Evolutionary conservation across 2,329 filamentous ascomycete species (phyloP).

Genomic region (Xylaria sp.): DNA sequence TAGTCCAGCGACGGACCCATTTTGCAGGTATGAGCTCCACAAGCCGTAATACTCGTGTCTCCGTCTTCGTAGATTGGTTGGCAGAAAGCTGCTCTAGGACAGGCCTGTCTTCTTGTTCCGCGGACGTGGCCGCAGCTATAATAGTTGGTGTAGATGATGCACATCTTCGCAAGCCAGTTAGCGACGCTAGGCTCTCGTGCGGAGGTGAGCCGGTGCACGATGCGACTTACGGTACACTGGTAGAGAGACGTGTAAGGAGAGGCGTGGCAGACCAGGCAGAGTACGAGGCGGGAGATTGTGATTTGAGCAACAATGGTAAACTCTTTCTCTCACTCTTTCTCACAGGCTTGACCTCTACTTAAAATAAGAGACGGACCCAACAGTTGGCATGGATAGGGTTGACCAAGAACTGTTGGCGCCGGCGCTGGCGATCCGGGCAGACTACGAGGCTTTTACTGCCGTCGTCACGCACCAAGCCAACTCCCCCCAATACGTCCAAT

Average conservation of each 20-base stretch:
- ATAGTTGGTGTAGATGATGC: not conserved
- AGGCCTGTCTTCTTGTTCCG: not conserved
- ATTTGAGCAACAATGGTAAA: too few species aligned
- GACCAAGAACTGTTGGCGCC: not conserved
- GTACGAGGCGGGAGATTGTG: not conserved
- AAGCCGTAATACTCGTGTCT: not conserved
- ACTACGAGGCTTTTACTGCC: not conserved
- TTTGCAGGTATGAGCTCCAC: not conserved
- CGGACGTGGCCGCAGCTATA: slow-evolving; percentile 1
- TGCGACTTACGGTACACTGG: not conserved
- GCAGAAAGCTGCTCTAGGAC: slow-evolving; percentile 1
- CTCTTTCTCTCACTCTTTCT: too few species aligned
- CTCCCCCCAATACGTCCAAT: not conserved
- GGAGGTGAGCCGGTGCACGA: not conserved
- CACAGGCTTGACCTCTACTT: too few species aligned
- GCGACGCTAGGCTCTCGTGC: not conserved
- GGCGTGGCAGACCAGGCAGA: not conserved
- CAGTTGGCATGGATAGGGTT: not conserved
- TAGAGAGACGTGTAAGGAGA: not conserved
- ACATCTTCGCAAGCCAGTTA: not conserved
- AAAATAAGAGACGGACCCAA: not conserved
- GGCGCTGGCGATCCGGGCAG: not conserved
- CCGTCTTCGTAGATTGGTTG: not conserved
- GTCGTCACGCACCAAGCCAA: not conserved
- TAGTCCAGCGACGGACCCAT: not conserved